Evolutionary conservation across 805 yeast species (phyloP).

Genomic region (Starmera amethionina): DNA sequence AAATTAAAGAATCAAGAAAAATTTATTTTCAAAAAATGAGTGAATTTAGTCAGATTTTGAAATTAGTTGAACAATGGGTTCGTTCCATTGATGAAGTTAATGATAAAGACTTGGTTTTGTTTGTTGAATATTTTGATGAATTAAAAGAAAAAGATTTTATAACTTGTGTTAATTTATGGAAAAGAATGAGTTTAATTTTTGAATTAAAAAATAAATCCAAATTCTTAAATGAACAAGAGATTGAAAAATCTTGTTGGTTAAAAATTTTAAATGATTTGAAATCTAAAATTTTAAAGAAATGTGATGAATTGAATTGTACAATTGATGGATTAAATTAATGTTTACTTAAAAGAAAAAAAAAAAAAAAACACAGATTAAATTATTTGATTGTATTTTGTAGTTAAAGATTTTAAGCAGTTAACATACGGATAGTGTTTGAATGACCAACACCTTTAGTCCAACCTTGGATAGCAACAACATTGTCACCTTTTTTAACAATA

Average conservation of each 20-base stretch:
- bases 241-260: too few relatives aligned
- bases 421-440: conserved; percentile 95
- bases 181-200: conserved; percentile 8
- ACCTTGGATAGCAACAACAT: conserved; percentile 93
- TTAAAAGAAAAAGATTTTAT: conserved; percentile 20
- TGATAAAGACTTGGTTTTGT: conserved; percentile 26
- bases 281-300: too few relatives aligned
- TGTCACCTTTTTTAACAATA: conserved; percentile 78
- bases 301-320: too few relatives aligned
- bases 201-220: too few relatives aligned
- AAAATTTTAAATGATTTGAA: too few relatives aligned
- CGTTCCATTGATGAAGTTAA: conserved; percentile 25
- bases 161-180: conserved; percentile 3
- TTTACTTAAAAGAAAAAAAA: too few relatives aligned
- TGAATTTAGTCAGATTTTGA: conserved; percentile 25
- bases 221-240: too few relatives aligned
- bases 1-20: conserved; percentile 12
- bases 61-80: conserved; percentile 28
- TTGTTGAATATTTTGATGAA: conserved; percentile 23
- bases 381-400: neutral
- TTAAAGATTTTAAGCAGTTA: conserved; percentile 46
- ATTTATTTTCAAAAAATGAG: conserved; percentile 22
- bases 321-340: too few relatives aligned
- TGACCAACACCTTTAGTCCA: conserved; percentile 98
- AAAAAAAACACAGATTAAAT: neutral